These are phyloP conservation scores for Iberis amara DNA, from an alignment of 441 rosid species.

Conservation along the genomic window DNA sequence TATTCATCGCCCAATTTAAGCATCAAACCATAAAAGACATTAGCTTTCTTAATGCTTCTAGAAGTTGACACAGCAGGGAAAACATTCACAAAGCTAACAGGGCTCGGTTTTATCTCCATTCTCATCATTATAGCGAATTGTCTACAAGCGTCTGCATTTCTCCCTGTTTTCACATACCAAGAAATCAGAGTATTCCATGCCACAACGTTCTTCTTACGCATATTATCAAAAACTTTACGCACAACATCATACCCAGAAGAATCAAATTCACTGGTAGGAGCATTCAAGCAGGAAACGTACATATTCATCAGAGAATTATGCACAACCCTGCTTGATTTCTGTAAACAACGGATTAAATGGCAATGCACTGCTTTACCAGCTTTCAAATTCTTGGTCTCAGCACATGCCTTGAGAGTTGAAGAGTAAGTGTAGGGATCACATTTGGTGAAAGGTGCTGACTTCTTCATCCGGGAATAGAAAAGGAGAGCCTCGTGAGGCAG, in stretches of 20 bases:
- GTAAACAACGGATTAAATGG: constrained; percentile 62
- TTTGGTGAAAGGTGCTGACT: constrained; percentile 38
- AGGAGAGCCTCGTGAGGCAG: constrained; percentile 65
- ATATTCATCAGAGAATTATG: constrained; percentile 71
- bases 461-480: constrained; percentile 62
- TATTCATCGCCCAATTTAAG: constrained; percentile 54
- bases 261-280: constrained; percentile 27
- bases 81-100: constrained; percentile 69
- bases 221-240: constrained; percentile 46
- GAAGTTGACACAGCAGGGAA: constrained; percentile 57
- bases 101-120: constrained; percentile 58
- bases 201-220: constrained; percentile 67
- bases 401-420: constrained; percentile 76
- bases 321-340: constrained; percentile 63
- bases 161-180: constrained; percentile 68
- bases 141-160: constrained; percentile 46
- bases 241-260: constrained; percentile 49
- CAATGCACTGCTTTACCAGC: constrained; percentile 68
- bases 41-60: constrained; percentile 42
- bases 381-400: constrained; percentile 42
- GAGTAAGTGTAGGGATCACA: constrained; percentile 82
- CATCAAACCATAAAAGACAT: constrained; percentile 56
- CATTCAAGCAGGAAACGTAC: constrained; percentile 58
- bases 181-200: constrained; percentile 76
- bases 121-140: constrained; percentile 59